Conservation (phyloP, 768 basidiomycete species). For the Lactifluus rugatus region DNA sequence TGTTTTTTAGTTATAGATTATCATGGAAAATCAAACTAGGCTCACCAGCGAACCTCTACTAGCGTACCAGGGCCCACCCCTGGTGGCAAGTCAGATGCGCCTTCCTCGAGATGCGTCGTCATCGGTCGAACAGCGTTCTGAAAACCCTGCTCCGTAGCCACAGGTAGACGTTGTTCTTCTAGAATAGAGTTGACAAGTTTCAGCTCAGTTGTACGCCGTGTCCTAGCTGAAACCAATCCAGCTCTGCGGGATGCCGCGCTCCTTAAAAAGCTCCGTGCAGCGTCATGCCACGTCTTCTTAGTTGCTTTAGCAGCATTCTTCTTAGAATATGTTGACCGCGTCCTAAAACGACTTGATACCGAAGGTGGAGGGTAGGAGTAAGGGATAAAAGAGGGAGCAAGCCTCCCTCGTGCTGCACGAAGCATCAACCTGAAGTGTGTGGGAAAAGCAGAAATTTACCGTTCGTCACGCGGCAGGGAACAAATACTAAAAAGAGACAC, state of each 20-base stretch:
- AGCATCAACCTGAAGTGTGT: conserved; percentile 1
- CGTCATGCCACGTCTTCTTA: neutral
- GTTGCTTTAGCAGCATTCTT: neutral
- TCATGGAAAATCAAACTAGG: neutral
- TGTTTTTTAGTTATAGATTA: neutral
- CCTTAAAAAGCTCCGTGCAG: neutral
- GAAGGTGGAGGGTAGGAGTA: neutral
- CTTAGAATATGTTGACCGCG: neutral
- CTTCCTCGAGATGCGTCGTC: neutral
- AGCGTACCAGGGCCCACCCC: conserved; percentile 23
- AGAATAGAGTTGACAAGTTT: conserved; percentile 11
- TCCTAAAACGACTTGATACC: neutral
- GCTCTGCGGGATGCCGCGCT: neutral
- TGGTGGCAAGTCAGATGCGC: neutral
- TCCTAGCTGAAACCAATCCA: neutral
- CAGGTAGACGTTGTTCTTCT: neutral
- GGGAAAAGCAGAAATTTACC: neutral
- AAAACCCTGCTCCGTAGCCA: neutral
- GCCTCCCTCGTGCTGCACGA: conserved; percentile 1
- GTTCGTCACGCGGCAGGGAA: neutral
- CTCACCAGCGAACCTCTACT: conserved; percentile 27
- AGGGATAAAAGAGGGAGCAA: neutral
- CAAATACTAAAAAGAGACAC: neutral
- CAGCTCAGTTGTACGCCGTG: conserved; percentile 3
- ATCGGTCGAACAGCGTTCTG: neutral